phyloP scores from a whole-genome alignment of 1,284 basidiomycete species.

The Vanrija humicola region DNA sequence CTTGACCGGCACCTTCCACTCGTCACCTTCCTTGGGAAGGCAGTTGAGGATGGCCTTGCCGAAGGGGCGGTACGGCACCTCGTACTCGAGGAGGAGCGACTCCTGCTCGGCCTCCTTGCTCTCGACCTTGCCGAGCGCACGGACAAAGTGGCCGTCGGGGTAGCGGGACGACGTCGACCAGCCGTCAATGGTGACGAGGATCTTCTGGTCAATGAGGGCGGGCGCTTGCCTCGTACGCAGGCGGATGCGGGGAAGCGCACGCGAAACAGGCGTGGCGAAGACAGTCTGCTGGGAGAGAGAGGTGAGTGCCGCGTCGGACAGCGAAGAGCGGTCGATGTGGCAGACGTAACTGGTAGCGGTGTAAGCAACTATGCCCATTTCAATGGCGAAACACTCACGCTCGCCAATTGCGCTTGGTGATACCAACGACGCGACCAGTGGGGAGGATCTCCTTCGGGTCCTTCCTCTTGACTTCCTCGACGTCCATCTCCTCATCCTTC shows the following conservation, averaged over 20 bases:
- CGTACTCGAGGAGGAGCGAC: slow-evolving; percentile 88
- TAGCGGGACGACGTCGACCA: slow-evolving; percentile 87
- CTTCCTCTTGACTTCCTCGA: slow-evolving; percentile 43
- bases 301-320: slow-evolving; percentile 71
- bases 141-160: slow-evolving; percentile 96
- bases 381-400: slow-evolving; percentile 55
- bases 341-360: slow-evolving; percentile 72
- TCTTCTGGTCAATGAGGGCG: slow-evolving; percentile 83
- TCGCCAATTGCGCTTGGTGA: slow-evolving; percentile 94
- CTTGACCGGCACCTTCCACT: slow-evolving; percentile 89
- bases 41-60: slow-evolving; percentile 91
- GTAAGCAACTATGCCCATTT: not conserved
- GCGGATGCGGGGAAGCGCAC: slow-evolving; percentile 87
- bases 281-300: slow-evolving; percentile 86
- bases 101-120: slow-evolving; percentile 97
- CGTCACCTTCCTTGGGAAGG: slow-evolving; percentile 82
- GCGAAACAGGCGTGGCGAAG: slow-evolving; percentile 90
- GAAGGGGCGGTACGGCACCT: slow-evolving; percentile 95
- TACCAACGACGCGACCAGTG: slow-evolving; percentile 85
- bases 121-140: slow-evolving; percentile 84
- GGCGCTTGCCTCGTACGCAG: slow-evolving; percentile 92
- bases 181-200: slow-evolving; percentile 88
- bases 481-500: slow-evolving; percentile 37
- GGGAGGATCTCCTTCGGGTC: slow-evolving; percentile 59
- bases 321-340: slow-evolving; percentile 85